Conservation (phyloP, 1,284 basidiomycete genomes). For the Heliocybe sulcata region DNA sequence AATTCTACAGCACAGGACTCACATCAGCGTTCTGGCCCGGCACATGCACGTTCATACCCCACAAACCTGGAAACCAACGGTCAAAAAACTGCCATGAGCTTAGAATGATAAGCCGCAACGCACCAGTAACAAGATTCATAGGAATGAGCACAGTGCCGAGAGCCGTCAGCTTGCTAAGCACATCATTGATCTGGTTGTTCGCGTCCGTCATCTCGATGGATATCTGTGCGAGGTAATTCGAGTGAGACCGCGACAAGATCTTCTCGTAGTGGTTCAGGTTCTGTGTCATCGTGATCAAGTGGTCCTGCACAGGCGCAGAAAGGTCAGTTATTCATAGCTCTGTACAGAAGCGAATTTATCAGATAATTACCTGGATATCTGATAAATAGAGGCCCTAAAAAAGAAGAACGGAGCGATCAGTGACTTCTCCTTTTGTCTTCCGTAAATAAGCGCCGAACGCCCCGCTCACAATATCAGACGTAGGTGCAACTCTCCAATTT, state of each 20-base stretch:
- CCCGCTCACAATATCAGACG: conserved; percentile 83
- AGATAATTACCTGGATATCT: conserved; percentile 52
- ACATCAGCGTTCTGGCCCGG: conserved; percentile 69
- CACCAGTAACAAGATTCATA: conserved; percentile 92
- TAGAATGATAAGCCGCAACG: conserved; percentile 20
- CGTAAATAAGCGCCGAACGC: not conserved
- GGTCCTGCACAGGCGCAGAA: conserved; percentile 52
- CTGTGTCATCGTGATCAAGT: conserved; percentile 99
- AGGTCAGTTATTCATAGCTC: not conserved
- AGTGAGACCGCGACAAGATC: conserved; percentile 96
- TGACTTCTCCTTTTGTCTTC: not conserved
- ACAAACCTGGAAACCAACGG: conserved; percentile 42
- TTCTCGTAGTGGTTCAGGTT: conserved; percentile 99
- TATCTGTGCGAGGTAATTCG: conserved; percentile 98
- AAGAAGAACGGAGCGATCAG: conserved; percentile 4
- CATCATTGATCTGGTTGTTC: conserved; percentile 99
- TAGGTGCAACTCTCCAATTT: conserved; percentile 98
- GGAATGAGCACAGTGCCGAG: conserved; percentile 96
- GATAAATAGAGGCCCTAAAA: conserved; percentile 87
- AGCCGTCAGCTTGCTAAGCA: conserved; percentile 96
- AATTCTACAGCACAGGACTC: conserved; percentile 28
- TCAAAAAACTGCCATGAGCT: not conserved
- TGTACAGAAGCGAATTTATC: conserved; percentile 5
- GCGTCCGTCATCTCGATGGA: conserved; percentile 99
- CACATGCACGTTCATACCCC: conserved; percentile 92